phyloP scores from a whole-genome alignment of 345 rosid species.

The Psidium friedrichsthalianum region DNA sequence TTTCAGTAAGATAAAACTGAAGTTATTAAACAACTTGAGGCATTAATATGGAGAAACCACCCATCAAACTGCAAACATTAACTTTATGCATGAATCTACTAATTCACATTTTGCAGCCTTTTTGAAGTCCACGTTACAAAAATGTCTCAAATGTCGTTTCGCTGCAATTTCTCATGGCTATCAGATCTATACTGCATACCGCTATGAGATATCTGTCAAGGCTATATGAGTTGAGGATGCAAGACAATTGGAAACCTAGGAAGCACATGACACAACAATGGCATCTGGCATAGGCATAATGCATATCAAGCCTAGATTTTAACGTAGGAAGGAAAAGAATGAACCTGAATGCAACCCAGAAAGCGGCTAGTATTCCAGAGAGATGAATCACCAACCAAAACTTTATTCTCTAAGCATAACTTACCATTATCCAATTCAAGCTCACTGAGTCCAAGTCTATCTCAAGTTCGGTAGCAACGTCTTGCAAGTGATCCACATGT shows the following conservation, averaged over 20 bases:
- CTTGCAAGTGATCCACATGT: constrained; percentile 92
- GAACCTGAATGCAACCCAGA: not conserved
- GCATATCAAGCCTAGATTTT: not conserved
- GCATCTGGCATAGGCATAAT: not conserved
- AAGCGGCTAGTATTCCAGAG: not conserved
- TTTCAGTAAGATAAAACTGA: not conserved
- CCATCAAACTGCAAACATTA: not conserved
- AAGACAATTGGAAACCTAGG: not conserved
- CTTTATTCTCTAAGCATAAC: not conserved
- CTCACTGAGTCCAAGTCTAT: constrained; percentile 78
- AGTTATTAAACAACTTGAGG: not conserved
- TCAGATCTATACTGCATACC: not conserved
- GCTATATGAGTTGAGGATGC: not conserved
- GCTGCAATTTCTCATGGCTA: too few relatives aligned
- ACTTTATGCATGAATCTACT: not conserved
- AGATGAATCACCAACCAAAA: not conserved
- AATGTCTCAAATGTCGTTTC: not conserved
- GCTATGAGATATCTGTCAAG: not conserved
- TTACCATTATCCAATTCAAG: constrained; percentile 87
- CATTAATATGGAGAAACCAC: not conserved
- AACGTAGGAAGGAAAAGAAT: not conserved
- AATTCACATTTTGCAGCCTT: not conserved
- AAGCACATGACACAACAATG: not conserved
- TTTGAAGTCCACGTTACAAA: not conserved
- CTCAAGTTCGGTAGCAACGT: constrained; percentile 78